Evolutionary conservation across 345 rosid species (phyloP), one percentile per base, ranked within the genome.

Genomic region (Citrus hindsii): DNA sequence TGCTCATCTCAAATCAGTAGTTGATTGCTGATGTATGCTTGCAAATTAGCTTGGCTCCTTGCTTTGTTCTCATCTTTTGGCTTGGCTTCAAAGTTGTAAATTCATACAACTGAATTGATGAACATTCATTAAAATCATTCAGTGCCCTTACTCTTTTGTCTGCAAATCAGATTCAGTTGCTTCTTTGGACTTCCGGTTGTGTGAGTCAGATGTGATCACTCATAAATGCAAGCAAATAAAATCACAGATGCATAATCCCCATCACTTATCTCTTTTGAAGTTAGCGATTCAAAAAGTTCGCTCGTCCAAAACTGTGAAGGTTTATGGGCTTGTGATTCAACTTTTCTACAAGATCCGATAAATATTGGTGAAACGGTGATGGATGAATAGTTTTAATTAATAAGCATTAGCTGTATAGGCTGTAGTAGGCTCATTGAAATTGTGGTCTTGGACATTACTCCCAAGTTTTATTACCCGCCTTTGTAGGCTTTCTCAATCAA

Each of bases 221-320:
- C 33, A 68, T 33, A 7, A 61, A 24, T 33, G 37, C 37, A 33
- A 5, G 19, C 12, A 19, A 58, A 19, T 32, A n/a, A 66, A 32
- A 32, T 19, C 46, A 9, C 46, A 21, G 69, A 33, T 12, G 27
- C 35, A 30, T 73, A n/a, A 66, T 78, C 56, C 56, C 77, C 71
- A 76, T 76, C 62, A 58, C n/a, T 2, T 53, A 35, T 42, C 42
- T 48, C 63, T 33, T 71, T 72, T 24, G 30, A 7, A 71, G 22
- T 24, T 76, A 27, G 9, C 21, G 69, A 42, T 67, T 74, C 81
- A 30, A 65, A 60, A 80, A 75, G 77, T 33, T 38, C 9, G 81
- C 67, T 63, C 9, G 22, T 18, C 18, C 79, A 55, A 67, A 83
- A 73, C 32, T 64, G 83, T 80, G 81, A 51, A 73, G 74, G 38